Evolutionary conservation across 306 rosid genomes (phyloP).

Genomic region (Myrica gale): DNA sequence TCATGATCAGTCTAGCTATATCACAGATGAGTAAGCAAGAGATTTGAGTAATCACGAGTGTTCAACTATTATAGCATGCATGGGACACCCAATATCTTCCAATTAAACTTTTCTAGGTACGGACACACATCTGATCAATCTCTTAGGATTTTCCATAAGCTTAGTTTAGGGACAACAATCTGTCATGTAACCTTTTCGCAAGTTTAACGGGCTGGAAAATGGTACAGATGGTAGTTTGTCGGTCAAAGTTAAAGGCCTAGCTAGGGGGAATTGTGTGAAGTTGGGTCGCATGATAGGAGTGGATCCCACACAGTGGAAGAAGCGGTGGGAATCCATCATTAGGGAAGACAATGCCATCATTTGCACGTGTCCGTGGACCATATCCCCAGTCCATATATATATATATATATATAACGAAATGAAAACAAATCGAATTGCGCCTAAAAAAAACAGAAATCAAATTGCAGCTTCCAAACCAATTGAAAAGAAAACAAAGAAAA

Average conservation of each 20-base stretch:
- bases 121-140: neutral
- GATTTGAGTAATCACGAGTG: neutral
- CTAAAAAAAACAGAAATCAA: neutral
- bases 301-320: constrained; percentile 87
- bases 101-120: no score
- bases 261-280: constrained; percentile 15
- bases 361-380: constrained; percentile 90
- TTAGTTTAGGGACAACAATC: neutral
- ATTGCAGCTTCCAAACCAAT: no score
- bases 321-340: constrained; percentile 90
- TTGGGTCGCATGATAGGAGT: constrained; percentile 55
- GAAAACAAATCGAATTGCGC: neutral
- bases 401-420: neutral
- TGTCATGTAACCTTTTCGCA: constrained; percentile 16
- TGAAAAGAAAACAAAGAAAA: no score
- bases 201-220: constrained; percentile 9
- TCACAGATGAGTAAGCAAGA: neutral
- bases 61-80: neutral
- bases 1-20: neutral
- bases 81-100: neutral
- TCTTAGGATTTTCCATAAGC: neutral
- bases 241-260: constrained; percentile 54
- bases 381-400: constrained; percentile 22
- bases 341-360: constrained; percentile 66
- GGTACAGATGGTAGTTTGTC: constrained; percentile 32